Evolutionary conservation across 345 rosid species (phyloP).

Genomic region (Geranium rotundifolium): DNA sequence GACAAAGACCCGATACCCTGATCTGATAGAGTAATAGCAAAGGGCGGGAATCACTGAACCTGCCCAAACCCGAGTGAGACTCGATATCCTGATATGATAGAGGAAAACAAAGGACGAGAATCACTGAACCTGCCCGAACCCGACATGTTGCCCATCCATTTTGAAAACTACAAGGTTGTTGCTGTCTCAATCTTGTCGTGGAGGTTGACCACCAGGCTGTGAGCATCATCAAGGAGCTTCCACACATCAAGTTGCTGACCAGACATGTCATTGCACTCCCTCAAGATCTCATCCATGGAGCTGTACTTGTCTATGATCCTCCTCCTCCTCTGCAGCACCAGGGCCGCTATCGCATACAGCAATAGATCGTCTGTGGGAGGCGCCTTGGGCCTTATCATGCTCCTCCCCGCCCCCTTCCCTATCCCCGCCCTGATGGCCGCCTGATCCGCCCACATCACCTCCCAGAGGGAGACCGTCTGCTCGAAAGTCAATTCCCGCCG

Average conservation of each 20-base stretch:
- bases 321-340: conserved; percentile 84
- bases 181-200: conserved; percentile 54
- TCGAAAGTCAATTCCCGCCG: conserved; percentile 81
- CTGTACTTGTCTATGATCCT: conserved; percentile 70
- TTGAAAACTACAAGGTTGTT: too few species aligned
- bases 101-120: too few species aligned
- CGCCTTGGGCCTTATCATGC: conserved; percentile 62
- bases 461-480: conserved; percentile 85
- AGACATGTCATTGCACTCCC: conserved; percentile 85
- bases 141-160: too few species aligned
- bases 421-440: conserved; percentile 84
- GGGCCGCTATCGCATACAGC: conserved; percentile 80
- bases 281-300: conserved; percentile 87
- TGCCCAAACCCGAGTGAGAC: too few species aligned
- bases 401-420: conserved; percentile 90
- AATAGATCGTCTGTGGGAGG: conserved; percentile 87
- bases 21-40: too few species aligned
- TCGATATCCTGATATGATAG: too few species aligned
- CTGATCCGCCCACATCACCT: conserved; percentile 98
- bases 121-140: too few species aligned
- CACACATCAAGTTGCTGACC: conserved; percentile 81
- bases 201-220: conserved; percentile 65
- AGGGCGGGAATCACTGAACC: too few species aligned
- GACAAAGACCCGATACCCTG: too few species aligned
- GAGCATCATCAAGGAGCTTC: conserved; percentile 98